These are phyloP conservation scores for Esteya vermicola DNA, from an alignment of 2,329 filamentous ascomycete species.

Conservation along the genomic window DNA sequence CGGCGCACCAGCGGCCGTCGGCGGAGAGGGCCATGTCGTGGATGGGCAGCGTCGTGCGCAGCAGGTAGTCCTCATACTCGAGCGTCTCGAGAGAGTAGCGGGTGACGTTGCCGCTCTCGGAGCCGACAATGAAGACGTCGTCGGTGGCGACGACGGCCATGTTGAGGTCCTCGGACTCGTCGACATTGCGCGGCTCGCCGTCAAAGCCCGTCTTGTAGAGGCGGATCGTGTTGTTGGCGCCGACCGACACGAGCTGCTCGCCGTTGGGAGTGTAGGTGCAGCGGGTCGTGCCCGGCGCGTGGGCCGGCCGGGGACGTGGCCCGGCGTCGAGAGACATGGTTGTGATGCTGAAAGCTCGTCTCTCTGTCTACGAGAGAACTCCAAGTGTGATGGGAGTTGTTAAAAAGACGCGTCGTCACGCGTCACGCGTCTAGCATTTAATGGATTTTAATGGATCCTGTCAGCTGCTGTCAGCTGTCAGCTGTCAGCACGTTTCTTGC, in stretches of 20 bases:
- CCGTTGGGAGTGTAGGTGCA: conserved; percentile 86
- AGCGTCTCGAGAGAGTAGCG: conserved; percentile 70
- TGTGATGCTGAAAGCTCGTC: conserved; percentile 1
- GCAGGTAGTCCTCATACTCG: conserved; percentile 65
- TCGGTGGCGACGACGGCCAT: conserved; percentile 62
- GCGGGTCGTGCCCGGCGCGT: conserved; percentile 77
- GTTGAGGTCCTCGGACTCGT: conserved; percentile 82
- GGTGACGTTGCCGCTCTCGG: conserved; percentile 92
- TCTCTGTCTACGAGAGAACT: too few relatives aligned
- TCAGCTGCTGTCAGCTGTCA: too few relatives aligned
- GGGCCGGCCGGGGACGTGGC: conserved; percentile 68
- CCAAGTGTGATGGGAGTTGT: too few relatives aligned
- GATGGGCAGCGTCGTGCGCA: conserved; percentile 72
- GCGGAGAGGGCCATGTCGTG: conserved; percentile 73
- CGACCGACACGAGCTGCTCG: conserved; percentile 73
- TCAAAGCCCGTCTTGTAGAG: conserved; percentile 85
- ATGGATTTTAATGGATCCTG: too few relatives aligned
- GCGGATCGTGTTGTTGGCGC: conserved; percentile 84
- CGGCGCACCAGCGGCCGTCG: conserved; percentile 76
- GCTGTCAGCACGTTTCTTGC: too few relatives aligned
- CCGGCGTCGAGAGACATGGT: conserved; percentile 44
- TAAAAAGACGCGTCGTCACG: conserved; percentile 20
- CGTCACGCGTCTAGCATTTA: background rate
- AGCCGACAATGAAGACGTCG: conserved; percentile 75
- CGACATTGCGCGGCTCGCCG: conserved; percentile 83